Evolutionary conservation across 208 protist genomes (phyloP).

Genomic region (Wallacemonas sp.): DNA sequence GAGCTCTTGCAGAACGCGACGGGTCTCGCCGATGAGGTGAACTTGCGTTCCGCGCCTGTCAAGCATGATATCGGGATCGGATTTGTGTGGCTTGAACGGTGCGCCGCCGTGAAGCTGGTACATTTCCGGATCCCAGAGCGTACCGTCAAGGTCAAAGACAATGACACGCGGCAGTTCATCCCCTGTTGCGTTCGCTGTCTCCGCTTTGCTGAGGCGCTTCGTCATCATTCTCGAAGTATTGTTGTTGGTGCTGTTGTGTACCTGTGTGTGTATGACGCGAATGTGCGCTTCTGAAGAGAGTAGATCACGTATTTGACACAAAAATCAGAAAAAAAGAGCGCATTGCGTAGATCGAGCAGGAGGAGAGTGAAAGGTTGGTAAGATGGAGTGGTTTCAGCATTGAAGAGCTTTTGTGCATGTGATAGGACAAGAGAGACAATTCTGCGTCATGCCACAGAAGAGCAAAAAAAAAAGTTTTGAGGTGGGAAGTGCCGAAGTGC

Average conservation of each 20-base stretch:
- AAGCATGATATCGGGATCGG: conserved; percentile 47
- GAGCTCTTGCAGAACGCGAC: conserved; percentile 64
- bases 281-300: too few species aligned
- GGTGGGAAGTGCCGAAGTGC: too few species aligned
- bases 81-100: conserved; percentile 59
- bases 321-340: too few species aligned
- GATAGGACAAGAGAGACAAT: too few species aligned
- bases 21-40: conserved; percentile 75
- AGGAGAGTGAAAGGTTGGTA: too few species aligned
- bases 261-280: too few species aligned
- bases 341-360: too few species aligned
- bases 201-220: neutral
- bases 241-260: neutral
- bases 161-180: conserved; percentile 65
- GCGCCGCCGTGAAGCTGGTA: conserved; percentile 83
- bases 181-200: neutral
- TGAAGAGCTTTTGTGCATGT: too few species aligned
- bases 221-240: neutral
- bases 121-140: conserved; percentile 90
- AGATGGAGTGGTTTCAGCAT: too few species aligned
- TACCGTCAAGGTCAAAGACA: conserved; percentile 91
- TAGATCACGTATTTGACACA: too few species aligned
- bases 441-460: too few species aligned
- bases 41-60: conserved; percentile 62
- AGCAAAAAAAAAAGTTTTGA: too few species aligned